Evolutionary conservation across 805 yeast genomes (phyloP).

Genomic region (Wickerhamiella galacta): DNA sequence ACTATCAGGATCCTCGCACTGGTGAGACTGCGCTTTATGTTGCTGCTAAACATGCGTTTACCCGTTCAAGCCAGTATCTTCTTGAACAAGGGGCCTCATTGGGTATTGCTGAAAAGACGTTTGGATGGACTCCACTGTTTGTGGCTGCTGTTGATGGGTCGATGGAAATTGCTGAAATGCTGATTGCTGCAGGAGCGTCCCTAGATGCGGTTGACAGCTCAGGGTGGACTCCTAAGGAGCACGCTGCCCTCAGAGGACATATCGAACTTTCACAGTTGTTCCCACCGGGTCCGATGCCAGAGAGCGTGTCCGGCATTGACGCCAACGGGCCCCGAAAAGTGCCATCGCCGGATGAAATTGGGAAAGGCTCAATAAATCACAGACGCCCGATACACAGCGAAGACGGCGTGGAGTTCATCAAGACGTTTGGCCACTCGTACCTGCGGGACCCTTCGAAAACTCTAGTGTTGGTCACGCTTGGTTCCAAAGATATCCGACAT

Average conservation of each 20-base stretch:
- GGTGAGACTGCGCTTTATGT: conserved; percentile 70
- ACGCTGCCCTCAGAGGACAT: conserved; percentile 83
- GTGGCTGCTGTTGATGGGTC: conserved; percentile 80
- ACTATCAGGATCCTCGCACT: conserved; percentile 37
- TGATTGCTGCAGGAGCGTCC: conserved; percentile 38
- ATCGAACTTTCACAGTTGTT: conserved; percentile 48
- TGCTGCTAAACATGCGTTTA: conserved; percentile 49
- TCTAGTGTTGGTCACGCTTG: conserved; percentile 64
- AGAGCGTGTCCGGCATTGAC: conserved; percentile 7
- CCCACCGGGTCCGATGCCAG: conserved; percentile 11
- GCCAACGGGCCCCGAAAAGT: no score
- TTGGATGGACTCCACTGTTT: conserved; percentile 91
- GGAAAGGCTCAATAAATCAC: no score
- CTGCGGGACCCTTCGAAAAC: conserved; percentile 42
- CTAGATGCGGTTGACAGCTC: conserved; percentile 51
- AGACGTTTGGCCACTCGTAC: conserved; percentile 73
- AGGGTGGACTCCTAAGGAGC: conserved; percentile 98
- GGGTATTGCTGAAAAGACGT: conserved; percentile 58
- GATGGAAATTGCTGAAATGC: conserved; percentile 34
- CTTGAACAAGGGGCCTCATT: conserved; percentile 47
- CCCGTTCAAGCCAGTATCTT: conserved; percentile 39
- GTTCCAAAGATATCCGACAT: conserved; percentile 65
- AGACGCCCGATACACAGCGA: no score
- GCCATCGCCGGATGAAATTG: no score
- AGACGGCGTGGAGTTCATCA: conserved; percentile 46